phyloP scores from a whole-genome alignment of 345 rosid species.

The Raphanus raphanistrum region DNA sequence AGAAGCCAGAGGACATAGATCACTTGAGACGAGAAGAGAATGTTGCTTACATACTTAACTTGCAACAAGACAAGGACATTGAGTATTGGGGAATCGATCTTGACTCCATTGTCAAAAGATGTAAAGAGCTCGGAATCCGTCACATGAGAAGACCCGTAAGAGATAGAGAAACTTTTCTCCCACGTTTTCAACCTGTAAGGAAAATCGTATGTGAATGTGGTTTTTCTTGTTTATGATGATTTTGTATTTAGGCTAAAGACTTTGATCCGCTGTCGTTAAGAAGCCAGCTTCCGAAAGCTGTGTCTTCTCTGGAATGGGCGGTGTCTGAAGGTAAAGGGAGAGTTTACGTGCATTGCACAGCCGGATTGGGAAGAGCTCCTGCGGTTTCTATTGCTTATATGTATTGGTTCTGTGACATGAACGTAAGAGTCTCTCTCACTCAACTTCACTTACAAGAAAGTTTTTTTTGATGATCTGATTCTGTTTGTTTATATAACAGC shows the following conservation, averaged over 20 bases:
- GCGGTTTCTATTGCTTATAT: constrained; percentile 84
- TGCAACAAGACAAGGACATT: constrained; percentile 88
- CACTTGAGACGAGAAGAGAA: constrained; percentile 70
- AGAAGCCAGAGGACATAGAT: constrained; percentile 78
- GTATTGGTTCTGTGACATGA: constrained; percentile 81
- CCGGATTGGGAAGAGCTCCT: constrained; percentile 96
- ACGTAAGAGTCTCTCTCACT: constrained; percentile 49
- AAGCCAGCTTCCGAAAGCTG: constrained; percentile 73
- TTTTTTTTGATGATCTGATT: constrained; percentile 19
- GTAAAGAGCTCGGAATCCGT: constrained; percentile 59
- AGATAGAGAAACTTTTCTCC: constrained; percentile 28
- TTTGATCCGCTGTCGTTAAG: constrained; percentile 85
- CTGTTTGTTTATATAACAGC: constrained; percentile 40
- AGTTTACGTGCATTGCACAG: constrained; percentile 86
- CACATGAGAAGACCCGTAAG: constrained; percentile 94
- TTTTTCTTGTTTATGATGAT: not conserved
- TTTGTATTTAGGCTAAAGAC: constrained; percentile 60
- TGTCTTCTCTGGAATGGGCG: constrained; percentile 86
- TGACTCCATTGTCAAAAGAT: constrained; percentile 51
- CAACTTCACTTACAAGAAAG: not conserved
- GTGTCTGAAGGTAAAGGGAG: constrained; percentile 76
- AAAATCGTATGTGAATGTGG: constrained; percentile 4
- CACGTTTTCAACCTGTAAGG: not conserved
- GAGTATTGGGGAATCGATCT: constrained; percentile 83
- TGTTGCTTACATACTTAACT: constrained; percentile 82